Percentiles rank a stretch among this genome's conserved stretches.
phyloP scores from a whole-genome alignment of 2,329 filamentous ascomycete species.

The Celoporthe dispersa region DNA sequence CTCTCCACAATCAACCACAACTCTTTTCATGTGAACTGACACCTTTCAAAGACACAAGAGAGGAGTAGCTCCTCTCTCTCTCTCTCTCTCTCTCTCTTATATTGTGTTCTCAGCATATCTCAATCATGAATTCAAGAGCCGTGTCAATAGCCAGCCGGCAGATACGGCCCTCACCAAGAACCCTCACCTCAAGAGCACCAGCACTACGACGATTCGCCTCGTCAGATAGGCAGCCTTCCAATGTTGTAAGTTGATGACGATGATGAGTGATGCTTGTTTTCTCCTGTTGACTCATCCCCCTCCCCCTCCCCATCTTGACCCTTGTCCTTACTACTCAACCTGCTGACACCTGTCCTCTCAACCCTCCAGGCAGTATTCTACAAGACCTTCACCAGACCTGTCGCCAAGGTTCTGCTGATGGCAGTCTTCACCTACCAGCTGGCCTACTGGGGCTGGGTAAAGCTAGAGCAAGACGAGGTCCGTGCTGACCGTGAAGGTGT shows the following conservation, averaged over 20 bases:
- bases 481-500: constrained; percentile 62
- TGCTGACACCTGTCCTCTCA: constrained; percentile 20
- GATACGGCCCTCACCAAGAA: constrained; percentile 16
- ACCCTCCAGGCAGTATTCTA: constrained; percentile 68
- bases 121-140: constrained; percentile 23
- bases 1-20: background rate
- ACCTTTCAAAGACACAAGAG: background rate
- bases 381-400: constrained; percentile 72
- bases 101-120: background rate
- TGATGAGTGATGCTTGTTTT: background rate
- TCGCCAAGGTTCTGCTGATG: constrained; percentile 74
- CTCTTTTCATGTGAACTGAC: background rate
- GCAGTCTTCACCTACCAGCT: constrained; percentile 80
- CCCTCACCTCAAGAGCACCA: constrained; percentile 1
- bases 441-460: constrained; percentile 75
- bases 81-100: no score
- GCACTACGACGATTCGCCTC: constrained; percentile 33
- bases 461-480: constrained; percentile 73
- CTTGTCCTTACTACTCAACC: background rate
- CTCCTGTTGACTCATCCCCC: background rate
- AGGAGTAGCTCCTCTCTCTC: background rate
- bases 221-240: constrained; percentile 27
- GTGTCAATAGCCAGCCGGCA: constrained; percentile 23
- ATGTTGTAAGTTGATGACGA: constrained; percentile 20
- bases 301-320: background rate